These are phyloP conservation scores for Diaporthe citri DNA, from an alignment of 2,329 filamentous ascomycete species.

Conservation along the genomic window DNA sequence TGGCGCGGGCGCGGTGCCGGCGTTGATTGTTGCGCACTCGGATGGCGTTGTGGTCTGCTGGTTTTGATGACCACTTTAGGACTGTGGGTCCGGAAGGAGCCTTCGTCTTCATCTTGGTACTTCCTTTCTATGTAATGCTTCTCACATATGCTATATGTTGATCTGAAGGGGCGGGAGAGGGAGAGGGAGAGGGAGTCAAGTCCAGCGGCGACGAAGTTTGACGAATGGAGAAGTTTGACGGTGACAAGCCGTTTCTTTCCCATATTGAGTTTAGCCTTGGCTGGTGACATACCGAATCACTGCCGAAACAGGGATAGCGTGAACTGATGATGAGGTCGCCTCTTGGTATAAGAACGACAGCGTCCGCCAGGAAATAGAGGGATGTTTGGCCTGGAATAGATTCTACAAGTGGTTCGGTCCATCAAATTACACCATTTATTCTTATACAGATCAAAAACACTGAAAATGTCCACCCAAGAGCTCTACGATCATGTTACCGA, in stretches of 20 bases:
- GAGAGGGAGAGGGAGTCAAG: constrained; percentile 9
- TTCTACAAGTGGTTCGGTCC: not conserved
- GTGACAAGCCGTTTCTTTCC: constrained; percentile 44
- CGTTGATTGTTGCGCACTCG: constrained; percentile 66
- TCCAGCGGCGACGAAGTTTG: constrained; percentile 29
- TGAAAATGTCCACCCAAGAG: constrained; percentile 46
- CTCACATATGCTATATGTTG: not conserved
- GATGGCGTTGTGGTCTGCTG: constrained; percentile 49
- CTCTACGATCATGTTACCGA: constrained; percentile 53
- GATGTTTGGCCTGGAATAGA: not conserved
- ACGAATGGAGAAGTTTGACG: constrained; percentile 32
- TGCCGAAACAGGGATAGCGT: constrained; percentile 15
- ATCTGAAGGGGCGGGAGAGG: not conserved
- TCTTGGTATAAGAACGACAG: not conserved
- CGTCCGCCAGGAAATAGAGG: not conserved
- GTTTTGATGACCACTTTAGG: constrained; percentile 47
- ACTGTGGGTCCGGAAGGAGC: not conserved
- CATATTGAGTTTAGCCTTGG: constrained; percentile 35
- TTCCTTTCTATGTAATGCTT: fast-evolving
- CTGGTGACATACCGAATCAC: constrained; percentile 31
- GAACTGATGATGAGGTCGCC: not conserved
- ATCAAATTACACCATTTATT: not conserved
- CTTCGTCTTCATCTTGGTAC: not conserved
- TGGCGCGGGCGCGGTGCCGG: constrained; percentile 60
- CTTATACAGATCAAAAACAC: too few relatives aligned